Percentiles rank a stretch among this genome's conserved stretches.
These are phyloP conservation scores for Sporothrix luriei DNA, from an alignment of 2,329 filamentous ascomycete species.

Conservation along the genomic window DNA sequence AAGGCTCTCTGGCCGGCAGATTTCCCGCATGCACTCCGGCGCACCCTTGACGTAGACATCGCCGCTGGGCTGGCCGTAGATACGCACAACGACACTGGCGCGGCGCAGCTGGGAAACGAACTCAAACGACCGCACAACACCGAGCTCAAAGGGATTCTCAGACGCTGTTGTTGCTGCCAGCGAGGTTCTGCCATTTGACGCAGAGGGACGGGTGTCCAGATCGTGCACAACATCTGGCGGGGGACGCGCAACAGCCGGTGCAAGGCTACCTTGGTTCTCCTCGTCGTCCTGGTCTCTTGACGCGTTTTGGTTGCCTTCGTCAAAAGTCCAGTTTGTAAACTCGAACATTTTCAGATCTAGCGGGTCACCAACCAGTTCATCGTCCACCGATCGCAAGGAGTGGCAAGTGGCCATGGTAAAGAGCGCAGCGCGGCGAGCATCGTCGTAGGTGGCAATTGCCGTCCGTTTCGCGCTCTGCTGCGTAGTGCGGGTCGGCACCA, in stretches of 20 bases:
- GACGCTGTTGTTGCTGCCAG: constrained; percentile 37
- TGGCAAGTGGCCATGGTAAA: constrained; percentile 98
- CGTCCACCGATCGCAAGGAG: constrained; percentile 82
- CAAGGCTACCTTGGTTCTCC: constrained; percentile 68
- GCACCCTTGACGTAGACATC: constrained; percentile 95
- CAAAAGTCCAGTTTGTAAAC: constrained; percentile 89
- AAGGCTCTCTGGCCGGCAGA: constrained; percentile 81
- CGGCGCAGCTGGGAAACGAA: constrained; percentile 91
- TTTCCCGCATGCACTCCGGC: constrained; percentile 93
- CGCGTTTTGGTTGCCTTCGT: constrained; percentile 65
- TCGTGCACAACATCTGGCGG: constrained; percentile 52
- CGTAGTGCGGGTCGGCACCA: constrained; percentile 32
- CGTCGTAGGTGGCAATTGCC: constrained; percentile 38
- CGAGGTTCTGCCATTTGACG: not conserved
- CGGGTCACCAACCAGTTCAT: constrained; percentile 87
- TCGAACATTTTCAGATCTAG: constrained; percentile 98
- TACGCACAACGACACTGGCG: constrained; percentile 88
- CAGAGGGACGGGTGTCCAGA: constrained; percentile 34
- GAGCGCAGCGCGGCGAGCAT: constrained; percentile 62
- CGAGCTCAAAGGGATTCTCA: constrained; percentile 71
- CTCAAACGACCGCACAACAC: constrained; percentile 88
- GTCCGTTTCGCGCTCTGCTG: not conserved
- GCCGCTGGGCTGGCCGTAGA: constrained; percentile 80
- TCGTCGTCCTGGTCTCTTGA: constrained; percentile 65
- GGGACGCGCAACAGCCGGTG: constrained; percentile 86